Conservation (phyloP, 768 basidiomycete genomes). For the Lentinus brumalis region DNA sequence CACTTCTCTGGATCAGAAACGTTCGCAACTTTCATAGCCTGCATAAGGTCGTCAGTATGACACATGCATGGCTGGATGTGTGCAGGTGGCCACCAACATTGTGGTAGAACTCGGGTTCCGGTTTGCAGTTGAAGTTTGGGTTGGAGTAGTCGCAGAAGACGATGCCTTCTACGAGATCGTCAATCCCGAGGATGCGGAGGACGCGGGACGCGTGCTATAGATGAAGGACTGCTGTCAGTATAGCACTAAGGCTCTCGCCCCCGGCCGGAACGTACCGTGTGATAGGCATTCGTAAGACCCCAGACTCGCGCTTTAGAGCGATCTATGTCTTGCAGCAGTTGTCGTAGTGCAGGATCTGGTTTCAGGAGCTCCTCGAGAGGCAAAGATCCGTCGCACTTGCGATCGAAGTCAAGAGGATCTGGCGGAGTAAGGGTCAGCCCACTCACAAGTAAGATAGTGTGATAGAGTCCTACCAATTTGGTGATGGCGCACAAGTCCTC, state of each 20-base stretch:
- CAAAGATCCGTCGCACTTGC: conserved; percentile 79
- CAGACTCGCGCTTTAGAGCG: conserved; percentile 76
- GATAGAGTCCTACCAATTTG: conserved; percentile 54
- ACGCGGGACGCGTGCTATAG: conserved; percentile 80
- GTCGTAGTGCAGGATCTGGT: conserved; percentile 60
- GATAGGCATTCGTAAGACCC: conserved; percentile 87
- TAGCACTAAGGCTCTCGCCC: neutral
- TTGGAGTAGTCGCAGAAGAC: conserved; percentile 78
- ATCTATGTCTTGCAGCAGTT: conserved; percentile 79
- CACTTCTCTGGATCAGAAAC: conserved; percentile 68
- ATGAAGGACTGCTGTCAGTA: neutral
- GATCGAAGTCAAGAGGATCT: conserved; percentile 86
- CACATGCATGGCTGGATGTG: neutral
- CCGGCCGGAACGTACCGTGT: conserved; percentile 46
- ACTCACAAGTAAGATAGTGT: no score
- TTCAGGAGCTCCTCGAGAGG: conserved; percentile 80
- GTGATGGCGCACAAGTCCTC: conserved; percentile 77
- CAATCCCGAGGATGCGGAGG: conserved; percentile 68
- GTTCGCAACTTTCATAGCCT: conserved; percentile 69
- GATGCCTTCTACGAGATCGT: conserved; percentile 72
- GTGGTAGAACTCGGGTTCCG: conserved; percentile 70
- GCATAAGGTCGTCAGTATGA: neutral
- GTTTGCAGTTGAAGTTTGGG: conserved; percentile 76
- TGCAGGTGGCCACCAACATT: conserved; percentile 42
- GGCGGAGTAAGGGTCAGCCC: conserved; percentile 11